These are phyloP conservation scores for Blastobotrys americana DNA, from an alignment of 805 yeast species.

Conservation along the genomic window DNA sequence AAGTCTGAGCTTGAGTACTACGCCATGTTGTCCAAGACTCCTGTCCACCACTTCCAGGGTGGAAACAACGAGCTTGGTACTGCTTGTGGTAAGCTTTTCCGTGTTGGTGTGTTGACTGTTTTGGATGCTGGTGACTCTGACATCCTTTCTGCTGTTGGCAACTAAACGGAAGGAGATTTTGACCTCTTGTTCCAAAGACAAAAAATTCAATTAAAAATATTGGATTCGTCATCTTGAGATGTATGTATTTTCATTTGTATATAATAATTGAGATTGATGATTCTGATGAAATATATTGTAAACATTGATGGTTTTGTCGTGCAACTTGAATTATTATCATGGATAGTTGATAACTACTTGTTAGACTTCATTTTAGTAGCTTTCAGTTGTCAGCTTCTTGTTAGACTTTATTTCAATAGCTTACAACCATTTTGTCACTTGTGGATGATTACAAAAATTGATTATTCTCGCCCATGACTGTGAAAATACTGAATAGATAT, in stretches of 20 bases:
- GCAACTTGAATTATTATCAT: too few relatives aligned
- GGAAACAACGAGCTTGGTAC: constrained; percentile 99
- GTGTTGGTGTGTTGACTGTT: constrained; percentile 95
- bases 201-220: background rate
- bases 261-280: too few relatives aligned
- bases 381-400: too few relatives aligned
- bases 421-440: too few relatives aligned
- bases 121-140: constrained; percentile 99
- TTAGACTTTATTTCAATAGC: too few relatives aligned
- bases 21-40: constrained; percentile 99
- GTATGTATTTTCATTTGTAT: background rate
- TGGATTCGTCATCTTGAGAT: background rate
- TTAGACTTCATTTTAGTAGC: too few relatives aligned
- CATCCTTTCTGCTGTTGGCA: constrained; percentile 48
- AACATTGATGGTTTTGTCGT: too few relatives aligned
- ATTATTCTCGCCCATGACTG: too few relatives aligned
- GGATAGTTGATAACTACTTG: too few relatives aligned
- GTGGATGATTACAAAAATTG: too few relatives aligned
- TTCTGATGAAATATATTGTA: too few relatives aligned
- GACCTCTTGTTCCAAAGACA: background rate
- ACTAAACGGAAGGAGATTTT: constrained; percentile 5
- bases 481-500: too few relatives aligned
- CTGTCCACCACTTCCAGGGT: constrained; percentile 97
- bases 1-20: constrained; percentile 99
- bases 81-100: constrained; percentile 99